Percentiles rank a stretch among this genome's conserved stretches.
These are phyloP conservation scores for Boletus huronensis DNA, from an alignment of 768 basidiomycete species.

Conservation along the genomic window DNA sequence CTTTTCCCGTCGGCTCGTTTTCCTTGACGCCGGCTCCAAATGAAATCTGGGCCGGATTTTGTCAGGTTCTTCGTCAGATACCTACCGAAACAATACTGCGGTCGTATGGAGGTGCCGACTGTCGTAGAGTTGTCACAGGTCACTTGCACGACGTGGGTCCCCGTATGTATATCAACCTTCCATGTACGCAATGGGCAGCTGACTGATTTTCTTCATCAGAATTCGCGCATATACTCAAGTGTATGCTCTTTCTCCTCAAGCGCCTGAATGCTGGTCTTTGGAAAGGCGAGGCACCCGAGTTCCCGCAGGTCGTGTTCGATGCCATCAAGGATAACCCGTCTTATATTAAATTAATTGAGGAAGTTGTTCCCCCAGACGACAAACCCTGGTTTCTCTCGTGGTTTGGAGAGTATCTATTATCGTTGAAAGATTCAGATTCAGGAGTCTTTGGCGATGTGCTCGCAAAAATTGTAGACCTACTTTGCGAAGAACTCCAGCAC, in stretches of 20 bases:
- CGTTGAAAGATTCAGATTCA: constrained; percentile 46
- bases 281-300: constrained; percentile 66
- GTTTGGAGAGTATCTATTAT: constrained; percentile 61
- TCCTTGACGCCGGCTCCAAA: constrained; percentile 37
- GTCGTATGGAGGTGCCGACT: constrained; percentile 36
- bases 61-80: constrained; percentile 47
- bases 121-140: constrained; percentile 52
- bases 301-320: constrained; percentile 76
- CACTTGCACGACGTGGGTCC: constrained; percentile 59
- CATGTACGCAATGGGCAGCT: not conserved
- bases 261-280: constrained; percentile 59
- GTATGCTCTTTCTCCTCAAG: constrained; percentile 57
- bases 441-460: constrained; percentile 61
- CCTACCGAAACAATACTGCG: constrained; percentile 44
- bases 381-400: constrained; percentile 55
- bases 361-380: constrained; percentile 30
- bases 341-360: constrained; percentile 46
- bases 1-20: constrained; percentile 5
- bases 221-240: constrained; percentile 55
- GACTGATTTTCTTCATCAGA: constrained; percentile 38
- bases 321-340: constrained; percentile 75
- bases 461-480: constrained; percentile 65
- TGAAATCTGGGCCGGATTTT: constrained; percentile 53
- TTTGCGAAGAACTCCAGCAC: constrained; percentile 82
- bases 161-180: constrained; percentile 45